A percentile compares a stretch with the other conserved stretches of the same genome.
phyloP scores from a whole-genome alignment of 108 stramenopile genomes.

The Pseudonitzschia pungens region DNA sequence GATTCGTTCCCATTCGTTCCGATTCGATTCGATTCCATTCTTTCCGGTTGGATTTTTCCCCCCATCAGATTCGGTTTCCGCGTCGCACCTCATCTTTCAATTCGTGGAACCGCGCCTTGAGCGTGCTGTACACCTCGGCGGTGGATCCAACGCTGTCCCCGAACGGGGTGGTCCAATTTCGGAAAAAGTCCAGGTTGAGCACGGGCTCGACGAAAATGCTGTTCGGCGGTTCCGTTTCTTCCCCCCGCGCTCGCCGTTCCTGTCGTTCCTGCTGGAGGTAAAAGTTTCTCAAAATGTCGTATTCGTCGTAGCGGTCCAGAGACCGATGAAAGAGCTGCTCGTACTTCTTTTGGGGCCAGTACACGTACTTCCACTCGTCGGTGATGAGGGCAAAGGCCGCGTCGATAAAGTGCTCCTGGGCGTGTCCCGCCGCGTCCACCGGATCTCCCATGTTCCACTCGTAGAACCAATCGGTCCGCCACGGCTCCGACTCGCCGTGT shows the following conservation, averaged over 20 bases:
- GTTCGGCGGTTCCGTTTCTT: background rate
- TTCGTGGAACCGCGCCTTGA: constrained; percentile 24
- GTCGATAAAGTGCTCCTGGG: constrained; percentile 46
- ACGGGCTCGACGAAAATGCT: background rate
- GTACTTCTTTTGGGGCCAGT: constrained; percentile 73
- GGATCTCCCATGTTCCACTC: constrained; percentile 58
- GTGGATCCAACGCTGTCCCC: constrained; percentile 24
- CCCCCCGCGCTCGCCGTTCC: background rate
- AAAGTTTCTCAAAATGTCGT: constrained; percentile 43
- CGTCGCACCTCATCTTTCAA: constrained; percentile 35
- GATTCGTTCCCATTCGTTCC: no score
- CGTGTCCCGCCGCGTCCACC: constrained; percentile 30
- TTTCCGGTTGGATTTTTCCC: no score
- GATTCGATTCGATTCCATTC: no score
- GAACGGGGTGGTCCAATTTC: background rate
- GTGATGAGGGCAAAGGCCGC: constrained; percentile 76
- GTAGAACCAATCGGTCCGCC: constrained; percentile 82
- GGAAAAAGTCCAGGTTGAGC: background rate
- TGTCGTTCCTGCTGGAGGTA: background rate
- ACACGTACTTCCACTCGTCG: constrained; percentile 74
- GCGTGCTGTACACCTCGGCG: constrained; percentile 10
- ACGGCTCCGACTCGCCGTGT: constrained; percentile 16
- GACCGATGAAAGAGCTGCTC: constrained; percentile 77
- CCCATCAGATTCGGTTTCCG: constrained; percentile 11
- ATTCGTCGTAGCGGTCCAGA: constrained; percentile 72